phyloP scores from a whole-genome alignment of 2,329 filamentous ascomycete genomes.

The Davidsoniella eucalypti region DNA sequence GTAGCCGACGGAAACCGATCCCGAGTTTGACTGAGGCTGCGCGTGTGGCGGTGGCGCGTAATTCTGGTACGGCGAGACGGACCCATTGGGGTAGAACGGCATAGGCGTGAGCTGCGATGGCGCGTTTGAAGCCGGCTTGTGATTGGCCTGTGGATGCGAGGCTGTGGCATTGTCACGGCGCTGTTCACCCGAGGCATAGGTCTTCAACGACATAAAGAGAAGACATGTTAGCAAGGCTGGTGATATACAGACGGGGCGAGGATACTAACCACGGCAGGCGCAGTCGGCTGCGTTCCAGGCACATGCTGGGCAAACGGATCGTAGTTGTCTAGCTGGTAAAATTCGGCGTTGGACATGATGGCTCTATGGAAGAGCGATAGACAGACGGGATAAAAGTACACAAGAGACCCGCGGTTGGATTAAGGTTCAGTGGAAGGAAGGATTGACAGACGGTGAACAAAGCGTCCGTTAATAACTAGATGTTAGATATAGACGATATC shows the following conservation, averaged over 20 bases:
- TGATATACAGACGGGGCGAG: neutral
- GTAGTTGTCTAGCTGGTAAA: conserved; percentile 9
- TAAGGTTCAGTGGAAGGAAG: neutral
- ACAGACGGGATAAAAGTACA: neutral
- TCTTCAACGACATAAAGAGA: neutral
- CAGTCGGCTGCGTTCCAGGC: neutral
- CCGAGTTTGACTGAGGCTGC: too few relatives aligned
- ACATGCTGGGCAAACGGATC: conserved; percentile 9
- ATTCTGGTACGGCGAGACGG: too few relatives aligned
- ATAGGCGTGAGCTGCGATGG: too few relatives aligned
- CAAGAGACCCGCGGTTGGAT: neutral
- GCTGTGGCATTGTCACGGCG: neutral
- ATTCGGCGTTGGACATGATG: conserved; percentile 11
- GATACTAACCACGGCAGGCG: conserved; percentile 3
- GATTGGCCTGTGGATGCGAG: neutral
- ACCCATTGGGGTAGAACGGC: too few relatives aligned
- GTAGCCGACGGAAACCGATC: too few relatives aligned
- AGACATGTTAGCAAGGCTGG: conserved; percentile 1
- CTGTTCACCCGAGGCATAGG: neutral
- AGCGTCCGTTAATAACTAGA: neutral
- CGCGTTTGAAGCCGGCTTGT: neutral
- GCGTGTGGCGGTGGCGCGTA: too few relatives aligned
- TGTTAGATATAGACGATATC: neutral
- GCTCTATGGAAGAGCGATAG: neutral
- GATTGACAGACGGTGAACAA: too few relatives aligned